Evolutionary conservation across 2,329 filamentous ascomycete species (phyloP), one percentile per base, ranked within the genome.

Genomic region (Scortechinia acanthostroma): DNA sequence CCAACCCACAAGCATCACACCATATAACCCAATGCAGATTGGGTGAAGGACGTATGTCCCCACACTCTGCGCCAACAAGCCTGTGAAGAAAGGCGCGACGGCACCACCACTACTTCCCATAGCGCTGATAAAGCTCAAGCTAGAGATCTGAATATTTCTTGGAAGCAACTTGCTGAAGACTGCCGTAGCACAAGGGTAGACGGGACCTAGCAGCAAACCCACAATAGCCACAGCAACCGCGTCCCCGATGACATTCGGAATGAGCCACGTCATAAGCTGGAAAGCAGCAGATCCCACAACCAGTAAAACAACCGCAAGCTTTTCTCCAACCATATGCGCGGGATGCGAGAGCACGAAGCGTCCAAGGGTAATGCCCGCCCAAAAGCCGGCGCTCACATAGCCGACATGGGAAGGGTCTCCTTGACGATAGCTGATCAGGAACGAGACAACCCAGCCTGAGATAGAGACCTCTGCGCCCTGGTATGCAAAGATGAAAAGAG

Each of bases 371-470:
- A 91, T 88, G 47, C 88, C 86, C 2, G 65, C 80, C 82, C 82
- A 79, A 61, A 82, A 83, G 10, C 81, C 75, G 1, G 86, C 73
- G 1, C 86, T 89, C 19, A 93, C 86, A 59, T 93, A 93, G 25
- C 89, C 88, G 16, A 93, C 86, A 3, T 74, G 70, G 0, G 74
- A 69, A 4, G 86, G 86, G 52, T 85, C 73, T 14, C 86, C 88
- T 46, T 80, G 68, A 28, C 88, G 81, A 50, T 80, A 76, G 43
- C 76, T 74, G 61, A 93, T 89, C 30, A 94, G 68, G 66, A 91
- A 94, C 2, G 85, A 89, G 49, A 91, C 89, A 43, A 91, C 83
- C 89, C 88, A 94, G 45, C 88, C 88, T 0, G 84, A 88, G 51
- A 91, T 87, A 14, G 82, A 83, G 15, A 94, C 88, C 62, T 94